Conservation (phyloP, 176 grass and related monocot genomes). For the Bonia amplexicaulis region DNA sequence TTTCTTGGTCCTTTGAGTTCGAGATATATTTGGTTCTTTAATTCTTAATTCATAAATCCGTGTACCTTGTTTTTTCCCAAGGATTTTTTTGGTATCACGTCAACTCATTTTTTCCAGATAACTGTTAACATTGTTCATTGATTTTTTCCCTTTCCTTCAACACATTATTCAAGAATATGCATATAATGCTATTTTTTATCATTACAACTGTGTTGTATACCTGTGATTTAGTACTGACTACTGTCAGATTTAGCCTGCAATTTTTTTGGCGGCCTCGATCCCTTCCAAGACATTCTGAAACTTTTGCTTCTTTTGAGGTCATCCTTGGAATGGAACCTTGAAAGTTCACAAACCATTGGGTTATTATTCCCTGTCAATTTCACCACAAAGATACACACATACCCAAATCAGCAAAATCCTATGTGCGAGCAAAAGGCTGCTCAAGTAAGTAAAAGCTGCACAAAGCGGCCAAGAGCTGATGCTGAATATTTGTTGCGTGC, state of each 20-base stretch:
- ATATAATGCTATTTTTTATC: background rate
- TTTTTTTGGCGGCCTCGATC: background rate
- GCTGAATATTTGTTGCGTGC: background rate
- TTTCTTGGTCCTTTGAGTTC: background rate
- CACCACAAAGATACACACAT: background rate
- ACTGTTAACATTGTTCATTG: background rate
- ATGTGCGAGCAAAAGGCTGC: background rate
- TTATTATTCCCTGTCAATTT: conserved; percentile 19
- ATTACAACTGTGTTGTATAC: background rate
- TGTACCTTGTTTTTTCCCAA: background rate
- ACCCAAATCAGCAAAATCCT: background rate
- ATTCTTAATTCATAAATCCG: background rate
- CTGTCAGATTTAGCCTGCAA: background rate
- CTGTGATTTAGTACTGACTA: background rate
- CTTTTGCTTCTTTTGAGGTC: conserved; percentile 21
- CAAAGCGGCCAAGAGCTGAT: background rate
- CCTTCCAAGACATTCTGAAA: background rate
- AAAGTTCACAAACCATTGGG: conserved; percentile 8
- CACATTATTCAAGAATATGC: background rate
- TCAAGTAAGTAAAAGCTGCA: background rate
- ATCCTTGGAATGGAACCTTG: background rate
- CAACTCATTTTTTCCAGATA: background rate
- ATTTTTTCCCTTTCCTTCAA: background rate
- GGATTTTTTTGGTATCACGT: background rate
- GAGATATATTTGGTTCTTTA: background rate